These are phyloP conservation scores for Thraustotheca clavata DNA, from an alignment of 352 stramenopile genomes.

Conservation along the genomic window DNA sequence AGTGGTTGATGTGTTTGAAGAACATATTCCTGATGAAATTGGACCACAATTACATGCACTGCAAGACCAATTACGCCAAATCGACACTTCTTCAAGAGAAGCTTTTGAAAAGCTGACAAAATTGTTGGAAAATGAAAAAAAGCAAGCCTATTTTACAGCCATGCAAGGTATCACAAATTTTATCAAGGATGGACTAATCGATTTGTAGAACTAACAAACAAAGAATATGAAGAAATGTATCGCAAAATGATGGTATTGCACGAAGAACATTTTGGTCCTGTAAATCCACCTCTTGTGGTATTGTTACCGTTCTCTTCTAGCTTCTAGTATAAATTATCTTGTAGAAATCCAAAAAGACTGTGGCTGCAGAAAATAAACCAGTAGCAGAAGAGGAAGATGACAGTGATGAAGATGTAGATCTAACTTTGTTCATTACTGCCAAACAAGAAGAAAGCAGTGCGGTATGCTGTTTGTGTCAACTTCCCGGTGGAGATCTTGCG, in stretches of 20 bases:
- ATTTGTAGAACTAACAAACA: slow-evolving; percentile 3
- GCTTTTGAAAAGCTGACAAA: slow-evolving; percentile 31
- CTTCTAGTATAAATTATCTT: not conserved
- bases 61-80: slow-evolving; percentile 37
- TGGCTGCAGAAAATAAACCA: not conserved
- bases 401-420: slow-evolving; percentile 23
- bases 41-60: slow-evolving; percentile 36
- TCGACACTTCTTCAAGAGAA: slow-evolving; percentile 37
- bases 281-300: not conserved
- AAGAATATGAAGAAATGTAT: slow-evolving; percentile 69
- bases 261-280: slow-evolving; percentile 12
- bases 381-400: slow-evolving; percentile 11
- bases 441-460: slow-evolving; percentile 63
- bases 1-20: slow-evolving; percentile 33
- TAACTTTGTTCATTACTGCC: slow-evolving; percentile 57
- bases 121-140: slow-evolving; percentile 39
- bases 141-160: not conserved
- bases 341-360: not conserved
- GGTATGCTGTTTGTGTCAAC: slow-evolving; percentile 57
- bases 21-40: slow-evolving; percentile 36
- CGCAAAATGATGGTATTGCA: slow-evolving; percentile 35
- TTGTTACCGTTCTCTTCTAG: not conserved
- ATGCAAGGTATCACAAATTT: slow-evolving; percentile 31
- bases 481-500: slow-evolving; percentile 69
- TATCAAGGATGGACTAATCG: slow-evolving; percentile 17